A percentile compares a stretch with the other conserved stretches of the same genome.
These are phyloP conservation scores for Sphaerulina vaccinii DNA, from an alignment of 2,329 filamentous ascomycete species.

Conservation along the genomic window DNA sequence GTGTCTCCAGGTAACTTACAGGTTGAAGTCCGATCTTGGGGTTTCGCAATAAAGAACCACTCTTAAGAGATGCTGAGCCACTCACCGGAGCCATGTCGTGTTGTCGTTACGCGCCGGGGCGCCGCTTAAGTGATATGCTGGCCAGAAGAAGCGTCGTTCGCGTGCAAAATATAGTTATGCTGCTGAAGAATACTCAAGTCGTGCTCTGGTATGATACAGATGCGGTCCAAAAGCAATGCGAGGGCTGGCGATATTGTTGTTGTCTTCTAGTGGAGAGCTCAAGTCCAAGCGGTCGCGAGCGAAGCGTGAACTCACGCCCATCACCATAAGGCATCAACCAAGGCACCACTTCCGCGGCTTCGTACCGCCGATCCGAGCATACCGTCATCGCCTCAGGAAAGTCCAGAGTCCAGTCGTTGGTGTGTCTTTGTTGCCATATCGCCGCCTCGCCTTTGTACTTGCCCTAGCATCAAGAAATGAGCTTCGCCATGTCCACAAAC, in stretches of 20 bases:
- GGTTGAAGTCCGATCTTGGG: no score
- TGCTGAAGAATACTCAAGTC: not conserved
- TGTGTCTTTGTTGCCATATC: not conserved
- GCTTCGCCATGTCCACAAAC: conserved; percentile 20
- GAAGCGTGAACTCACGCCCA: no score
- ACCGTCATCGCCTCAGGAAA: not conserved
- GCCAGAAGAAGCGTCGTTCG: conserved; percentile 1
- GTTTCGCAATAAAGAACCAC: no score
- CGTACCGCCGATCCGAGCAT: no score
- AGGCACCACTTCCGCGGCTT: no score
- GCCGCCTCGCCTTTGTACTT: not conserved
- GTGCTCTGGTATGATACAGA: not conserved
- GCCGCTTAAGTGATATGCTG: not conserved
- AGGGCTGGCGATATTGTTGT: not conserved
- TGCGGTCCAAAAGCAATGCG: not conserved
- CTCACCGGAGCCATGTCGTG: conserved; percentile 15
- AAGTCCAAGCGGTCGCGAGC: not conserved
- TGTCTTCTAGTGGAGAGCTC: not conserved
- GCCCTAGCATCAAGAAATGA: not conserved
- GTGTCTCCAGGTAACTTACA: no score
- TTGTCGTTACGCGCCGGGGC: conserved; percentile 1
- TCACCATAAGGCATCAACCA: not conserved
- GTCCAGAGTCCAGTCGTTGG: no score
- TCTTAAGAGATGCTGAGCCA: not conserved
- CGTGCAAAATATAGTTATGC: not conserved